Percentiles rank a stretch among this genome's conserved stretches.
These are phyloP conservation scores for Ogataea ganodermae DNA, from an alignment of 805 yeast genomes.

Conservation along the genomic window DNA sequence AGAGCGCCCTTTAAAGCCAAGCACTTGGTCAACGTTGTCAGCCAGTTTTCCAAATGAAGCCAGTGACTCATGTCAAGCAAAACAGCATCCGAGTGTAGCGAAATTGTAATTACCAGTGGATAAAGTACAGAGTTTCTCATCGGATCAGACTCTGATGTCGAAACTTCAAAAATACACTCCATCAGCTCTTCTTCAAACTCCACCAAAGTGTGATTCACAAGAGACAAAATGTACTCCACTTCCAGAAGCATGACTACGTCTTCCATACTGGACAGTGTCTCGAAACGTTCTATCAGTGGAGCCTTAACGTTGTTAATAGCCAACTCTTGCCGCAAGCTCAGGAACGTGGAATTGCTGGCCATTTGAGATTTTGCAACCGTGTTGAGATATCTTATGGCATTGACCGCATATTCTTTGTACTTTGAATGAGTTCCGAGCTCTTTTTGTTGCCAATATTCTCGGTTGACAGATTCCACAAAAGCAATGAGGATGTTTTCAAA, in stretches of 20 bases:
- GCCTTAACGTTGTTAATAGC: constrained; percentile 22
- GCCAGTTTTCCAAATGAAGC: constrained; percentile 32
- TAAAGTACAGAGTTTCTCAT: constrained; percentile 17
- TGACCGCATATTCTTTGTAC: constrained; percentile 21
- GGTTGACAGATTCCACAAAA: constrained; percentile 19
- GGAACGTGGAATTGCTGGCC: constrained; percentile 22
- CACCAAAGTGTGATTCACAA: constrained; percentile 13
- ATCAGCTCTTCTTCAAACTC: constrained; percentile 22
- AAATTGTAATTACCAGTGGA: constrained; percentile 20
- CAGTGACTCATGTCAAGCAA: constrained; percentile 20
- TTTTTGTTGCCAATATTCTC: constrained; percentile 21
- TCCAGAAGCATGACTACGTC: constrained; percentile 27
- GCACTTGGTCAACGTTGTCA: constrained; percentile 15
- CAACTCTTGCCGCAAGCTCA: constrained; percentile 22
- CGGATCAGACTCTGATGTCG: constrained; percentile 13
- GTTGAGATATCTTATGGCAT: constrained; percentile 28
- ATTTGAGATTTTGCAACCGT: constrained; percentile 24
- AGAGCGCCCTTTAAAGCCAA: constrained; percentile 11
- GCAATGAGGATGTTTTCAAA: constrained; percentile 6
- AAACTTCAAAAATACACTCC: constrained; percentile 16
- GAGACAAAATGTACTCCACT: constrained; percentile 22
- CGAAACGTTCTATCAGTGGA: constrained; percentile 28
- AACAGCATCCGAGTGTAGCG: constrained; percentile 22
- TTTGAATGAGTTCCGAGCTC: neutral
- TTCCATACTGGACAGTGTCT: constrained; percentile 22